These are phyloP conservation scores for Phoenix roebelenii DNA, from an alignment of 176 grass and related monocot species.

Conservation along the genomic window DNA sequence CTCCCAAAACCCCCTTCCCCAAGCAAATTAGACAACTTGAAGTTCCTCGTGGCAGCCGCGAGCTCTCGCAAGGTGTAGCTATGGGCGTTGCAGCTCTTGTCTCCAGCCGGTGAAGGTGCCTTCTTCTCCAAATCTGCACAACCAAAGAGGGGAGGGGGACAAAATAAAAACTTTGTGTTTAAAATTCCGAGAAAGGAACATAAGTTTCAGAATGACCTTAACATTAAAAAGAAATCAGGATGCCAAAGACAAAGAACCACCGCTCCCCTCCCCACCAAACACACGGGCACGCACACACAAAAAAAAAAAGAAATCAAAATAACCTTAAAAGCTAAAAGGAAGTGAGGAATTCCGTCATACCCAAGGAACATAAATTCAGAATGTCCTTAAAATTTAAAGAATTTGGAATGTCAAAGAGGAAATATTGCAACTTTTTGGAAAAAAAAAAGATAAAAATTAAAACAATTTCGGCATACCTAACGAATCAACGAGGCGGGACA, in stretches of 20 bases:
- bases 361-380: no score
- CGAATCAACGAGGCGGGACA: conserved; percentile 16
- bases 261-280: no score
- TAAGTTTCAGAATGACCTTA: neutral
- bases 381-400: no score
- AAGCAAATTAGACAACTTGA: conserved; percentile 25
- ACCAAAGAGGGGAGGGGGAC: neutral
- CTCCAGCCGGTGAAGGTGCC: conserved; percentile 3
- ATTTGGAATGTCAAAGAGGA: no score
- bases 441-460: no score
- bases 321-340: neutral
- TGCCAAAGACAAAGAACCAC: neutral
- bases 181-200: neutral
- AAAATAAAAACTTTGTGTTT: no score
- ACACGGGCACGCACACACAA: no score
- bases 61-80: conserved; percentile 28
- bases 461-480: conserved; percentile 14
- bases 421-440: no score
- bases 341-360: neutral
- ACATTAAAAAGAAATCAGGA: neutral
- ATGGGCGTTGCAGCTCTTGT: conserved; percentile 8
- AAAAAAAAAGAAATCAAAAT: conserved; percentile 2
- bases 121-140: conserved; percentile 18
- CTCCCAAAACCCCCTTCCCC: conserved; percentile 45
- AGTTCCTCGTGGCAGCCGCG: conserved; percentile 23